These are phyloP conservation scores for Pseudohalonectria lignicola DNA, from an alignment of 2,329 filamentous ascomycete genomes.

Conservation along the genomic window DNA sequence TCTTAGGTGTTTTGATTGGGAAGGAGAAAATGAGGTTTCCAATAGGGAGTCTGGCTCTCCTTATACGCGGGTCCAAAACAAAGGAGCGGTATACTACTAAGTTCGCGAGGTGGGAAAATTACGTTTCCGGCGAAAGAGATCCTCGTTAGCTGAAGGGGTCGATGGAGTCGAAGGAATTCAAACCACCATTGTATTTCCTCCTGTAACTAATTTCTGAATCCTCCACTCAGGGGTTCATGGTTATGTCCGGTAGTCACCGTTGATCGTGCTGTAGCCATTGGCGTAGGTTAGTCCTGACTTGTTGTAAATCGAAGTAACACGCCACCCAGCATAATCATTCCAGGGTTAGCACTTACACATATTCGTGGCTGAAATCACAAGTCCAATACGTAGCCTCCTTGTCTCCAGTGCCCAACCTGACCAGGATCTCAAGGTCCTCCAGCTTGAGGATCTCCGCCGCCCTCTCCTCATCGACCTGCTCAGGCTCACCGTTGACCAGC, in stretches of 20 bases:
- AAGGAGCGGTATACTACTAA: no score
- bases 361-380: constrained; percentile 81
- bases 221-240: no score
- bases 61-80: no score
- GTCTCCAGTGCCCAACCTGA: constrained; percentile 58
- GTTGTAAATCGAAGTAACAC: neutral
- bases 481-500: constrained; percentile 69
- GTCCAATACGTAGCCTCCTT: constrained; percentile 70
- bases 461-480: constrained; percentile 64
- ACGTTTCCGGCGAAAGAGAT: no score
- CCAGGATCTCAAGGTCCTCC: constrained; percentile 70
- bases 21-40: no score
- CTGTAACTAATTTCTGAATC: no score
- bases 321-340: neutral
- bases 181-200: no score
- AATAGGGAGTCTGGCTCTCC: no score
- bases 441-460: constrained; percentile 68
- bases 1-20: no score
- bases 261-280: constrained; percentile 48
- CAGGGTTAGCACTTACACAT: constrained; percentile 29
- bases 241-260: constrained; percentile 57
- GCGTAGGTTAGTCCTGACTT: constrained; percentile 10
- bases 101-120: no score
- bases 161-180: no score
- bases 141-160: no score